Evolutionary conservation across 2,329 filamentous ascomycete genomes (phyloP), one percentile per base, ranked within the genome.

Genomic region (Fusarium pilosicola): DNA sequence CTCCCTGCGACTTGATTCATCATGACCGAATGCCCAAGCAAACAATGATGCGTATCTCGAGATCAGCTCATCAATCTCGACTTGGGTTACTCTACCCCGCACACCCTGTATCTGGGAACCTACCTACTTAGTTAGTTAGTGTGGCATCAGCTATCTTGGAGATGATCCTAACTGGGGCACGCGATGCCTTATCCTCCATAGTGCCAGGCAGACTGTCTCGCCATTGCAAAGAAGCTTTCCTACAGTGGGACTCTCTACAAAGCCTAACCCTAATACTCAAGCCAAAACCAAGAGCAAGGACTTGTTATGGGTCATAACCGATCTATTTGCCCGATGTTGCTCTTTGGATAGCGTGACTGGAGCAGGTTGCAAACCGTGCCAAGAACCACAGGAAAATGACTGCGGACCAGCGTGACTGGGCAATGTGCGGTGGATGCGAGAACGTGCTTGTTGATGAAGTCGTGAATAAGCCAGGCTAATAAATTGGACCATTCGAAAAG

Each of bases 151-250:
- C 52, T 49, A 60, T 70, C 65, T 57, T 57, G 62, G 66, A 71
- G 62, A 66, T 73, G 70, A 74, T 67, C 49, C 55, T 32, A 46
- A 62, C 59, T 28, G 46, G 52, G 46, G 44, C 54, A 45, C 59
- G 38, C 52, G 52, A 73, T 70, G 38, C 65, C 71, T 24, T 18
- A 63, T 63, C n/a, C 41, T 55, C 32, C 34, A 62, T 71, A 58
- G 66, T 51, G 66, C 60, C 45, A 55, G 56, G 38, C 34, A 52
- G 57, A 22, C 39, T 63, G 64, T 73, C 60, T 69, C 49, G 41
- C 63, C 54, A 73, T 70, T 64, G 56, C 20, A 38, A 64, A 64
- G 65, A 70, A 70, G 68, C 65, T 73, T 74, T 75, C 26, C 44
- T 45, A 30, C 34, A 54, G 38, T 36, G 52, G 34, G 49, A 44